Evolutionary conservation across 352 stramenopile species (phyloP).

Genomic region (Phytophthora kernoviae): DNA sequence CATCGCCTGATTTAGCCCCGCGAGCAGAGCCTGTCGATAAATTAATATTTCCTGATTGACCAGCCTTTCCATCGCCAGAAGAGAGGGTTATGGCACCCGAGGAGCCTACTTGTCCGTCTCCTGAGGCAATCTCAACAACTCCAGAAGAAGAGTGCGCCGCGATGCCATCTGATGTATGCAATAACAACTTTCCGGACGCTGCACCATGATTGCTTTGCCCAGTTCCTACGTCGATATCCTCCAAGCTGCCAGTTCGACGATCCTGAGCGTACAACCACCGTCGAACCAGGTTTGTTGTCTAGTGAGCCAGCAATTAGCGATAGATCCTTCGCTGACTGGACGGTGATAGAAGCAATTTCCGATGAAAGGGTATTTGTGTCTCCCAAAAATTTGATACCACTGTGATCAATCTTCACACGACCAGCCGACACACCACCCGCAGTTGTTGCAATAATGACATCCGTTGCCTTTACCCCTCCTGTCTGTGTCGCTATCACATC

Average conservation of each 20-base stretch:
- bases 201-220: conserved; percentile 38
- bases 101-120: conserved; percentile 9
- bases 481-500: conserved; percentile 35
- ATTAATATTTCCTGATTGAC: conserved; percentile 24
- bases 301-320: conserved; percentile 33
- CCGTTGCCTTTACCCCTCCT: conserved; percentile 23
- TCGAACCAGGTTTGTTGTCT: conserved; percentile 46
- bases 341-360: conserved; percentile 42
- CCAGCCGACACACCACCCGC: conserved; percentile 23
- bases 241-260: conserved; percentile 39
- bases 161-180: conserved; percentile 25
- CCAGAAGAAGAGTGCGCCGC: conserved; percentile 24
- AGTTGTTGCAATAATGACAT: conserved; percentile 47
- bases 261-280: conserved; percentile 38
- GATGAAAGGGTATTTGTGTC: conserved; percentile 42
- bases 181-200: conserved; percentile 24
- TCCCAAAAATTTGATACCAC: conserved; percentile 42
- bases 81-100: conserved; percentile 28
- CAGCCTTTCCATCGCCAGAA: conserved; percentile 15
- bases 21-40: conserved; percentile 17
- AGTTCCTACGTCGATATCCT: conserved; percentile 41
- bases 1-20: conserved; percentile 21
- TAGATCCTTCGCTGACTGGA: conserved; percentile 41
- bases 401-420: conserved; percentile 44
- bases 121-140: conserved; percentile 25